Percentiles rank a stretch among this genome's conserved stretches.
Evolutionary conservation across 345 rosid genomes (phyloP).

Genomic region (Rubroshorea leprosula): DNA sequence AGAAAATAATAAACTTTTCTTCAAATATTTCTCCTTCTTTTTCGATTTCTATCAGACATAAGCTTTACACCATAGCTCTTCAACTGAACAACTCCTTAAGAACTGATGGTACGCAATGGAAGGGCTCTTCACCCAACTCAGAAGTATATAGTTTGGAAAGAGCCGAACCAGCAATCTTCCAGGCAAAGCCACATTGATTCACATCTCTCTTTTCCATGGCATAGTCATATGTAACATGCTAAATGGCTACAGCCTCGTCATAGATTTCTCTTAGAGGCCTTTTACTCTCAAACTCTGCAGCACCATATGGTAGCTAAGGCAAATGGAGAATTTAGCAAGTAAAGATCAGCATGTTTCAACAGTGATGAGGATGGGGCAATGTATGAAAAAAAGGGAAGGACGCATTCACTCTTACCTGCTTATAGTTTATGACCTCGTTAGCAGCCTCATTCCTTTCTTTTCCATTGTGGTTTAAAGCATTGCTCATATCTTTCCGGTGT

Average conservation of each 20-base stretch:
- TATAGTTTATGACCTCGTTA: slow-evolving; percentile 33
- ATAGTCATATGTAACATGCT: slow-evolving; percentile 35
- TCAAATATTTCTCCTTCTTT: no score
- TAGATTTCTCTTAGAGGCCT: slow-evolving; percentile 39
- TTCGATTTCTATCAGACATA: no score
- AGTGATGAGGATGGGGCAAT: no score
- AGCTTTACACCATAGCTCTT: no score
- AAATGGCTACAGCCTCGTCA: slow-evolving; percentile 48
- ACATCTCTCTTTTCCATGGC: slow-evolving; percentile 22
- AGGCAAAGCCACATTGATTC: slow-evolving; percentile 41
- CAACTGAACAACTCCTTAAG: slow-evolving; percentile 37
- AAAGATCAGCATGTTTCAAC: not conserved
- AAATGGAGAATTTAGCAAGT: not conserved
- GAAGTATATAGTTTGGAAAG: slow-evolving; percentile 31
- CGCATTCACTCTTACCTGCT: no score
- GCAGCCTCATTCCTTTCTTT: slow-evolving; percentile 21
- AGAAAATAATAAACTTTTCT: no score
- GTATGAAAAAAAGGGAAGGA: not conserved
- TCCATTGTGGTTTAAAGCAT: slow-evolving; percentile 12
- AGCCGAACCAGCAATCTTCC: slow-evolving; percentile 75
- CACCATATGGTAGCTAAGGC: slow-evolving; percentile 46
- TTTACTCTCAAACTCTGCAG: slow-evolving; percentile 38
- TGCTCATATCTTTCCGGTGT: slow-evolving; percentile 47
- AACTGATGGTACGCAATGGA: slow-evolving; percentile 29
- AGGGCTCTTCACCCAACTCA: slow-evolving; percentile 14